These are phyloP conservation scores for Aureobasidium sp. DNA, from an alignment of 2,329 filamentous ascomycete genomes.

Conservation along the genomic window DNA sequence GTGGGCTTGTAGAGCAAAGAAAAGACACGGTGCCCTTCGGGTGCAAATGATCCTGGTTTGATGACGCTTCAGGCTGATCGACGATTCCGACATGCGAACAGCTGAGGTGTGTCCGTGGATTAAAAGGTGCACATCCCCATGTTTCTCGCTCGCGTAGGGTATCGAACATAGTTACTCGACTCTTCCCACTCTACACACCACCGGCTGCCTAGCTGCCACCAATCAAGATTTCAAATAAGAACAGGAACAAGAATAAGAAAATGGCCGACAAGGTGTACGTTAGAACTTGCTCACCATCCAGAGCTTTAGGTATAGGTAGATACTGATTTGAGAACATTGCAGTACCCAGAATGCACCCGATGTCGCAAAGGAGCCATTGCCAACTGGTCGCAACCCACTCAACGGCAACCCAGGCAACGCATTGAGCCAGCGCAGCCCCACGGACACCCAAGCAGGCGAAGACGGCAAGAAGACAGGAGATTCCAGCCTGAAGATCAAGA, in stretches of 20 bases:
- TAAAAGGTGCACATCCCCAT: not conserved
- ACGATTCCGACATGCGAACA: not conserved
- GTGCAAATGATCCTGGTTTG: not conserved
- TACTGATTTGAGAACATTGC: not conserved
- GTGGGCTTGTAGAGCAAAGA: not conserved
- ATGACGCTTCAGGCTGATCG: constrained; percentile 3
- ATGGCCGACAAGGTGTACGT: constrained; percentile 6
- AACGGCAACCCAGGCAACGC: not conserved
- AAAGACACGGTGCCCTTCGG: not conserved
- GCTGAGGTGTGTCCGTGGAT: not conserved
- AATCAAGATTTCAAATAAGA: not conserved
- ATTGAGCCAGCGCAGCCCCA: constrained; percentile 5
- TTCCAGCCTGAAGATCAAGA: constrained; percentile 22
- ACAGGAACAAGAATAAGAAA: not conserved
- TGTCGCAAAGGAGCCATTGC: constrained; percentile 1
- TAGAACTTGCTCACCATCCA: not conserved
- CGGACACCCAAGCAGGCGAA: not conserved
- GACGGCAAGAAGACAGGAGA: constrained; percentile 12
- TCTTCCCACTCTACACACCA: not conserved
- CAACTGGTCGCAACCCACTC: not conserved
- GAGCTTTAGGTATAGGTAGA: too few relatives aligned
- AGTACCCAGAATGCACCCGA: not conserved
- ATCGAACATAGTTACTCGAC: not conserved
- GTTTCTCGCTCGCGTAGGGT: not conserved
- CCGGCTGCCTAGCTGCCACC: not conserved